phyloP scores from a whole-genome alignment of 192 early-diverging fungal genomes.

The Anaeromyces robustus region DNA sequence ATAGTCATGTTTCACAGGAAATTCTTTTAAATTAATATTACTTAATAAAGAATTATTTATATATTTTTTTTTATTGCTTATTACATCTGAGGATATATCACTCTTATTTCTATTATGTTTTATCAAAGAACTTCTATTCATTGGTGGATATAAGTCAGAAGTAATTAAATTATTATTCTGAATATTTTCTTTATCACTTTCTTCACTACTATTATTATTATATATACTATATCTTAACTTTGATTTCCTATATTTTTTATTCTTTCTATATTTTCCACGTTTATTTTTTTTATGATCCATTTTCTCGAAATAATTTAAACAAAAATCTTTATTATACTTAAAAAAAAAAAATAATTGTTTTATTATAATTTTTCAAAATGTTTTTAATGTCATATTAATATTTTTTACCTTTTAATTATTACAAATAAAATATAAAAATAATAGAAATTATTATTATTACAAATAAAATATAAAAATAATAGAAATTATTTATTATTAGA shows the following conservation, averaged over 20 bases:
- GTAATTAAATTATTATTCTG: neutral
- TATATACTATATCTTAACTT: neutral
- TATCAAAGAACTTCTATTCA: neutral
- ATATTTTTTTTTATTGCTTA: neutral
- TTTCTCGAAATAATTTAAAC: no score
- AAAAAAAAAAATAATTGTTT: no score
- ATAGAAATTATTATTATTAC: no score
- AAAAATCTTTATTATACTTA: no score
- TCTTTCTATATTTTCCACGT: neutral
- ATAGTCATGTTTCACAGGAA: no score
- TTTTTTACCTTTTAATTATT: no score
- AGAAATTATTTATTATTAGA: no score
- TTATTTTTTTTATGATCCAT: neutral
- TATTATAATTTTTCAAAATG: no score
- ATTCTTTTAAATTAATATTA: no score
- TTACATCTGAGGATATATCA: neutral
- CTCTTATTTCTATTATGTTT: neutral
- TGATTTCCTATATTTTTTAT: neutral
- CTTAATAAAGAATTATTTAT: neutral
- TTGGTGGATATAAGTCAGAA: neutral
- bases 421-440: no score
- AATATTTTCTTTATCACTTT: neutral
- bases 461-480: no score
- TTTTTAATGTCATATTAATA: no score
- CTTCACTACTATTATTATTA: neutral